Conservation (phyloP, 129 eudicot genomes). For the Flaveria ramosissima region DNA sequence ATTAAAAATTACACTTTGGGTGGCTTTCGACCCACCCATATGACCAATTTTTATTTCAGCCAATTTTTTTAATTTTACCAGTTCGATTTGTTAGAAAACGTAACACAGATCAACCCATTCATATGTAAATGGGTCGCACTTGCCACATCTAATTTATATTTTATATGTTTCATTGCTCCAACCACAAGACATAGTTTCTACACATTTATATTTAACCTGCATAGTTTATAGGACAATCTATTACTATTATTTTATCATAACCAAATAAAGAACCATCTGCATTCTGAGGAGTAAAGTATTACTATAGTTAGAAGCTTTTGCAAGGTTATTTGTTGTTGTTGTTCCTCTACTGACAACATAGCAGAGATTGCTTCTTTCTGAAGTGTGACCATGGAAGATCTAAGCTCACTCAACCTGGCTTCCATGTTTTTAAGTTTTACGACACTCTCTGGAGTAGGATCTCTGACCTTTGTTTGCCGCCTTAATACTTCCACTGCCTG, state of each 20-base stretch:
- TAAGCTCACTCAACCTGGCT: constrained; percentile 58
- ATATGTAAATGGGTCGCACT: background rate
- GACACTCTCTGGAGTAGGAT: constrained; percentile 59
- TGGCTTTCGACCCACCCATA: background rate
- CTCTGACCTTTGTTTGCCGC: constrained; percentile 64
- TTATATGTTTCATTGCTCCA: background rate
- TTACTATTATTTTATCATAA: background rate
- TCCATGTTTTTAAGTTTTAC: constrained; percentile 75
- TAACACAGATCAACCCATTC: background rate
- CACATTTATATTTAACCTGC: background rate
- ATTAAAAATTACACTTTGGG: background rate
- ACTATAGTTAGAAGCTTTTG: constrained; percentile 85
- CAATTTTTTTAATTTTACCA: background rate
- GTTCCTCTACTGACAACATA: constrained; percentile 88
- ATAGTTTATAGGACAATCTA: background rate
- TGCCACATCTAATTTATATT: background rate
- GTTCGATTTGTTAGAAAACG: background rate
- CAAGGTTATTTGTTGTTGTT: constrained; percentile 78
- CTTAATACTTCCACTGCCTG: constrained; percentile 84
- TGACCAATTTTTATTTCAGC: background rate
- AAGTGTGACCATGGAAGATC: constrained; percentile 66
- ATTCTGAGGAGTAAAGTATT: constrained; percentile 17
- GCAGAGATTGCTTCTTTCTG: constrained; percentile 86
- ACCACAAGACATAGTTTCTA: background rate
- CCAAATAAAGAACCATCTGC: constrained; percentile 10